phyloP scores from a whole-genome alignment of 768 basidiomycete species.

The Polyporus arcularius region DNA sequence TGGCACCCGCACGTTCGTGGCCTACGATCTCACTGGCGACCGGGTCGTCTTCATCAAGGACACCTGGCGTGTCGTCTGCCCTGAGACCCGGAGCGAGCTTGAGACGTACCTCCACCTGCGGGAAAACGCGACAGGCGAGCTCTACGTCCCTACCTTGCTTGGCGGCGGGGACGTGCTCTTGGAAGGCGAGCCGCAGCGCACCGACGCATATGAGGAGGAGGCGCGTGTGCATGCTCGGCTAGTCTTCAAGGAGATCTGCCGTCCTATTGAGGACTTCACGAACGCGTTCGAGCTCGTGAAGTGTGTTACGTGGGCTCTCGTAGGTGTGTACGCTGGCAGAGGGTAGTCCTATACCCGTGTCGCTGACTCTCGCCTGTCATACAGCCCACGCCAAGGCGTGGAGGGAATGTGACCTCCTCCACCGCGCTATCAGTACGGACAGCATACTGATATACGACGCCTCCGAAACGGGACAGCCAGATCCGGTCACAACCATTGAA shows the following conservation, averaged over 20 bases:
- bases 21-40: not conserved
- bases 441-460: no score
- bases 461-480: no score
- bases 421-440: no score
- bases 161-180: not conserved
- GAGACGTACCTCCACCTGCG: not conserved
- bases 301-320: not conserved
- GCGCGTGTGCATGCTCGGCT: slow-evolving; percentile 1
- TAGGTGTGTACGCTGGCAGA: not conserved
- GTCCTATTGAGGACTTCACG: not conserved
- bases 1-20: slow-evolving; percentile 2
- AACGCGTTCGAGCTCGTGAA: not conserved
- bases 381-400: not conserved
- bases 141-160: not conserved
- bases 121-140: not conserved
- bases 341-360: not conserved
- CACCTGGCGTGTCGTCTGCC: not conserved
- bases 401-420: no score
- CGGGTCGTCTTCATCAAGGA: slow-evolving; percentile 11
- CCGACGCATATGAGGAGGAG: not conserved
- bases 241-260: not conserved
- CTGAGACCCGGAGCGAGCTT: not conserved
- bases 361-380: not conserved
- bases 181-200: no score
- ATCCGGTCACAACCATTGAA: no score